phyloP scores from a whole-genome alignment of 1,284 basidiomycete genomes.

The Ganoderma multipileum region DNA sequence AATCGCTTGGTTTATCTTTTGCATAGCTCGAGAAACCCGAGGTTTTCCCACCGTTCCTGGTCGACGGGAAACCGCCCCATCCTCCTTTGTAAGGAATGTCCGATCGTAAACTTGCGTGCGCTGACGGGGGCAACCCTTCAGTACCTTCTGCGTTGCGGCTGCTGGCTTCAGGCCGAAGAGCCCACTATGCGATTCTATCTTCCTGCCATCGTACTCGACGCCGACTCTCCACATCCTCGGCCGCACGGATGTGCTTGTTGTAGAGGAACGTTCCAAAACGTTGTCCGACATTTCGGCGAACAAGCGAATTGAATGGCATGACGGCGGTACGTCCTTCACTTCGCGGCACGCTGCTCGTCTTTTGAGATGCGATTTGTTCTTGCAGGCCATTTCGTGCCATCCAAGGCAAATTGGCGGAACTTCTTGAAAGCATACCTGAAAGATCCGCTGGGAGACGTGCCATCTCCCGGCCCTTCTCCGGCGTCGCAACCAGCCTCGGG shows the following conservation, averaged over 20 bases:
- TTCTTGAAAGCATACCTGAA: constrained; percentile 66
- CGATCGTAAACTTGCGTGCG: background rate
- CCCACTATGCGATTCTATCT: constrained; percentile 58
- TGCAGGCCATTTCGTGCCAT: constrained; percentile 82
- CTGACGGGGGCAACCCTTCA: constrained; percentile 37
- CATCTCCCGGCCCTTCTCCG: constrained; percentile 40
- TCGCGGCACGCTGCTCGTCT: no score
- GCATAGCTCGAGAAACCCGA: constrained; percentile 58
- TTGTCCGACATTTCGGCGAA: constrained; percentile 67
- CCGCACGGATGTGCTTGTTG: constrained; percentile 81
- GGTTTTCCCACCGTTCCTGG: constrained; percentile 68
- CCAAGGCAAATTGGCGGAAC: constrained; percentile 74
- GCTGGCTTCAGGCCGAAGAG: constrained; percentile 71
- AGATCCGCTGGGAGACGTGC: constrained; percentile 45
- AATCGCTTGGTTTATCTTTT: background rate
- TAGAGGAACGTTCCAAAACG: constrained; percentile 70
- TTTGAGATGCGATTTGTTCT: background rate
- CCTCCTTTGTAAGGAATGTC: constrained; percentile 66
- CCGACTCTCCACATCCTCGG: constrained; percentile 87
- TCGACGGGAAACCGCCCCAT: constrained; percentile 69
- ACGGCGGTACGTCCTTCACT: constrained; percentile 64
- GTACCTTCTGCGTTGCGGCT: constrained; percentile 72
- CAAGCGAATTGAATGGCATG: constrained; percentile 73
- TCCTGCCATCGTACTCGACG: constrained; percentile 64
- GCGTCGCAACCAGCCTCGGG: constrained; percentile 44